A percentile compares a stretch with the other conserved stretches of the same genome.
Evolutionary conservation across 2,329 filamentous ascomycete genomes (phyloP).

Genomic region (Fusarium armeniacum): DNA sequence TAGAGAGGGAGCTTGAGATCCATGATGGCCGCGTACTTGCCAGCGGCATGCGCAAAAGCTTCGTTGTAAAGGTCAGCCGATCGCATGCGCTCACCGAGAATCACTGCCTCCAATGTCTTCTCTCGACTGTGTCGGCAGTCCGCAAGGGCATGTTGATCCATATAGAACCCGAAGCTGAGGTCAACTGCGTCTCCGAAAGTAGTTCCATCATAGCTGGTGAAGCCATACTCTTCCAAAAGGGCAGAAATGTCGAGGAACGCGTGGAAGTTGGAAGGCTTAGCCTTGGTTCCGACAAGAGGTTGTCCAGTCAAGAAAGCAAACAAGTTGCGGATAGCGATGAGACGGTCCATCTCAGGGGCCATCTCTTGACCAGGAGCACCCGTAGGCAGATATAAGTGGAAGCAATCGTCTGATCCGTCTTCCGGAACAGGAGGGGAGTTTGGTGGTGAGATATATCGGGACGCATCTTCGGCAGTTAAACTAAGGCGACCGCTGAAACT

Average conservation of each 20-base stretch:
- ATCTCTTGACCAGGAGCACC: slow-evolving; percentile 53
- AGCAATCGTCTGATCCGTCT: slow-evolving; percentile 57
- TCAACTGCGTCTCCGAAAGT: slow-evolving; percentile 72
- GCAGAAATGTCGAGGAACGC: slow-evolving; percentile 68
- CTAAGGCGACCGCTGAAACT: slow-evolving; percentile 65
- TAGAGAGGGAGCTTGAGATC: slow-evolving; percentile 77
- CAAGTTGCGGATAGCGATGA: slow-evolving; percentile 73
- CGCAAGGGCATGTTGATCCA: slow-evolving; percentile 80
- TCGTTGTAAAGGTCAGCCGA: slow-evolving; percentile 88
- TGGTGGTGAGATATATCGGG: slow-evolving; percentile 57
- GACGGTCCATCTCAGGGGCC: slow-evolving; percentile 63
- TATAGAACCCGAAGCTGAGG: slow-evolving; percentile 78
- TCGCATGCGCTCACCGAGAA: slow-evolving; percentile 90
- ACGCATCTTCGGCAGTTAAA: slow-evolving; percentile 65
- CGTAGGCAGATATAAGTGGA: slow-evolving; percentile 68
- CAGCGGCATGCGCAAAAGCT: slow-evolving; percentile 90
- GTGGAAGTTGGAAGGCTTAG: slow-evolving; percentile 65
- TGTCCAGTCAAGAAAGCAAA: slow-evolving; percentile 76
- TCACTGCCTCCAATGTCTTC: slow-evolving; percentile 88
- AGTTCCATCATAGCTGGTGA: slow-evolving; percentile 67
- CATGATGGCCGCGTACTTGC: slow-evolving; percentile 83
- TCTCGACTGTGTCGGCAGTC: slow-evolving; percentile 87
- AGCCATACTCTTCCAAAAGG: slow-evolving; percentile 70
- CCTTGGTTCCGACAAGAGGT: slow-evolving; percentile 71
- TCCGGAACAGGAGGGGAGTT: slow-evolving; percentile 55